Evolutionary conservation across 495 filamentous ascomycete species (phyloP).

Genomic region (Talaromyces stipitatus): DNA sequence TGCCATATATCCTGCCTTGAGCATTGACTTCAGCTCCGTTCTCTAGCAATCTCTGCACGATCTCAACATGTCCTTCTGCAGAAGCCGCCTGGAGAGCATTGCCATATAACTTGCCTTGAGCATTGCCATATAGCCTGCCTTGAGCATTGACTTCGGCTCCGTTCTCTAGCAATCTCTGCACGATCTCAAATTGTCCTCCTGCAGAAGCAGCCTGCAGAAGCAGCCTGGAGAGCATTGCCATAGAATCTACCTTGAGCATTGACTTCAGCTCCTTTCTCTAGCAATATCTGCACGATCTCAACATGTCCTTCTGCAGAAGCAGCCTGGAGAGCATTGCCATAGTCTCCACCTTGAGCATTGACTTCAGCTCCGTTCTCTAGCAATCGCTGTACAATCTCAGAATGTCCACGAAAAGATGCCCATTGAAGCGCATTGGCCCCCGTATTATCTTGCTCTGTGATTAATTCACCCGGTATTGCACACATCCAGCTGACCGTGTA

Average conservation of each 20-base stretch:
- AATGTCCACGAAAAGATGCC: conserved; percentile 13
- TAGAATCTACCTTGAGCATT: conserved; percentile 6
- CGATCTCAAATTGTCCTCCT: conserved; percentile 13
- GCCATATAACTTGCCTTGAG: conserved; percentile 10
- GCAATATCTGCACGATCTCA: too few species aligned
- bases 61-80: too few species aligned
- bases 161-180: too few species aligned
- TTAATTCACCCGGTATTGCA: conserved; percentile 21
- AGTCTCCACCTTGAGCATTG: too few species aligned
- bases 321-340: too few species aligned
- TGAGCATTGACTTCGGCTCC: conserved; percentile 16
- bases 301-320: too few species aligned
- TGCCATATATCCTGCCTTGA: too few species aligned
- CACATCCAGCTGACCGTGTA: conserved; percentile 48
- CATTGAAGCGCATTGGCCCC: conserved; percentile 12
- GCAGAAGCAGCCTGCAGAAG: conserved; percentile 6
- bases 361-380: too few species aligned
- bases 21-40: too few species aligned
- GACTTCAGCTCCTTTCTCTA: conserved; percentile 15
- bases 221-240: conserved; percentile 12
- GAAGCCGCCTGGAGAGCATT: conserved; percentile 15
- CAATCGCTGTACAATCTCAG: conserved; percentile 11
- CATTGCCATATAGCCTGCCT: conserved; percentile 8
- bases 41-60: too few species aligned
- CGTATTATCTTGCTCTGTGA: conserved; percentile 3